Evolutionary conservation across 352 stramenopile genomes (phyloP).

Genomic region (Hyaloperonospora brassicae): DNA sequence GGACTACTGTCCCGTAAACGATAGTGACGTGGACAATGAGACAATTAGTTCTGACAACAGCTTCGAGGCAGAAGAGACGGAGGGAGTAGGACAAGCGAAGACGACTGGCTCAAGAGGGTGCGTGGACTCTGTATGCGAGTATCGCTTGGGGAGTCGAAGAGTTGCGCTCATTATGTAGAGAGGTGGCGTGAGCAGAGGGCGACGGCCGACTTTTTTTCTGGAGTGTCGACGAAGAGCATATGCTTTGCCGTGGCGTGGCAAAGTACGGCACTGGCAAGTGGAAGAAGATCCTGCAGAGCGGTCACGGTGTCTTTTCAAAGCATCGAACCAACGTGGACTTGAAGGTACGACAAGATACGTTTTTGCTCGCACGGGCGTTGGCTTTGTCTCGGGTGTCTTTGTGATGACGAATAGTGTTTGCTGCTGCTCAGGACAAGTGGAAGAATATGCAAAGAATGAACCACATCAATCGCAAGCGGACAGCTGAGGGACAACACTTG

Average conservation of each 20-base stretch:
- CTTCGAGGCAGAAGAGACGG: not conserved
- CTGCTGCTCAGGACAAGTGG: conserved; percentile 38
- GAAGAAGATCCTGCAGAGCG: conserved; percentile 37
- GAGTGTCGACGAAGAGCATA: conserved; percentile 37
- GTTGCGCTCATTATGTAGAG: not conserved
- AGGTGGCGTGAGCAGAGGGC: conserved; percentile 9
- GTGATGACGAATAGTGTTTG: not conserved
- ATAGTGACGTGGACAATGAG: conserved; percentile 9
- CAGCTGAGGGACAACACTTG: conserved; percentile 2
- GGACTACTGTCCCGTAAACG: conserved; percentile 23
- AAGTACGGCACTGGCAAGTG: conserved; percentile 37
- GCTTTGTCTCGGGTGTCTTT: not conserved
- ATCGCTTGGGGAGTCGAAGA: not conserved
- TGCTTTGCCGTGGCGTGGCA: conserved; percentile 34
- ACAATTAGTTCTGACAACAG: not conserved
- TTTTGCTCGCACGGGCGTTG: not conserved
- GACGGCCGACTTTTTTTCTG: conserved; percentile 32
- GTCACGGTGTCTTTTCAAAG: conserved; percentile 28
- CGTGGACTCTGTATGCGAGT: not conserved
- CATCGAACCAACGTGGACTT: conserved; percentile 58
- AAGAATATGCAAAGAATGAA: conserved; percentile 19
- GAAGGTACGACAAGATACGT: conserved; percentile 31
- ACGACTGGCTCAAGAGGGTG: conserved; percentile 1
- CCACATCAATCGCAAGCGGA: conserved; percentile 2
- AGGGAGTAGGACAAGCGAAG: not conserved